Evolutionary conservation across 106 monocot genomes (phyloP).

Genomic region (Cymbidium sinense): DNA sequence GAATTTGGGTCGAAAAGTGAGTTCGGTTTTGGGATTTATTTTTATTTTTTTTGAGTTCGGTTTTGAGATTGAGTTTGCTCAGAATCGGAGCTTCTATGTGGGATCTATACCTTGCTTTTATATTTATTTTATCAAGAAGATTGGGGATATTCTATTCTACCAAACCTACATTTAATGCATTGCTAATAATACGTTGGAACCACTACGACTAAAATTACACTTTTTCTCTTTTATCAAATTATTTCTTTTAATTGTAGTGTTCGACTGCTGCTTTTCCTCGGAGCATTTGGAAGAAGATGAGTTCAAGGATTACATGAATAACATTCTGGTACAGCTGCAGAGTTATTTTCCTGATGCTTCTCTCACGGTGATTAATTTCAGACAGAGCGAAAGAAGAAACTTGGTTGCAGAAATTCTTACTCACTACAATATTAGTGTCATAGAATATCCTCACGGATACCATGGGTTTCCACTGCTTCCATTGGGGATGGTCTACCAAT

Average conservation of each 20-base stretch:
- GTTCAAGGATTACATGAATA: slow-evolving; percentile 55
- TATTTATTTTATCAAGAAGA: too few species aligned
- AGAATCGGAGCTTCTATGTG: too few species aligned
- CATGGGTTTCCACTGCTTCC: slow-evolving; percentile 82
- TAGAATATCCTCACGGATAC: slow-evolving; percentile 66
- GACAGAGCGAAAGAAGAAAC: slow-evolving; percentile 40
- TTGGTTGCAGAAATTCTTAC: slow-evolving; percentile 47
- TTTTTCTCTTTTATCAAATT: neutral
- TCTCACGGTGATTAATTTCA: slow-evolving; percentile 75
- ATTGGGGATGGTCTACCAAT: slow-evolving; percentile 62
- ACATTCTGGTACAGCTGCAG: slow-evolving; percentile 64
- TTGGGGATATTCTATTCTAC: too few species aligned
- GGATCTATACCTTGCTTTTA: too few species aligned
- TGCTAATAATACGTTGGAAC: too few species aligned
- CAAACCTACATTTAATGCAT: too few species aligned
- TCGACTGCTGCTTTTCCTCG: slow-evolving; percentile 90
- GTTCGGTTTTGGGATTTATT: too few species aligned
- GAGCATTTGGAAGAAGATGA: slow-evolving; percentile 57
- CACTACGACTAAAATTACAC: neutral
- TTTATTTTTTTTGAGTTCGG: too few species aligned
- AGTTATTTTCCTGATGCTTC: slow-evolving; percentile 66
- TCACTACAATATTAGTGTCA: slow-evolving; percentile 45
- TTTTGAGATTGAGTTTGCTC: neutral
- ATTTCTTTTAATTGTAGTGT: slow-evolving; percentile 37
- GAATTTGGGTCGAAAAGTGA: neutral